Evolutionary conservation across 2,329 filamentous ascomycete species (phyloP).

Genomic region (Ophiosphaerella narmari): DNA sequence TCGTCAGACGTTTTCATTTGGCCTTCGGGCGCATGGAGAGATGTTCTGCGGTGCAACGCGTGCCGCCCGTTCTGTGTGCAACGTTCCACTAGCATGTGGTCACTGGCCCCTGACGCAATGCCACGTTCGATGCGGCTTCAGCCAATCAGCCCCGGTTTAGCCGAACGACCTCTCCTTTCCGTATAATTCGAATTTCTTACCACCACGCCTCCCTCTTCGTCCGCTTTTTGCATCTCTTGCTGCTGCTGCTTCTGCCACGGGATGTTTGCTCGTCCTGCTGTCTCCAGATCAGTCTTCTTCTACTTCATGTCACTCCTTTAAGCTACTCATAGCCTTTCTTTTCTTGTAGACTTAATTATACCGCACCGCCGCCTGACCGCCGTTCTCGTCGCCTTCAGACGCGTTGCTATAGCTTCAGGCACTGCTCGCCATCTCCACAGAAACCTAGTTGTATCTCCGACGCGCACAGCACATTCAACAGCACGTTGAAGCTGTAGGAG

Average conservation of each 20-base stretch:
- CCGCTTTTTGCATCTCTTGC: slow-evolving; percentile 25
- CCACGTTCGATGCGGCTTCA: slow-evolving; percentile 7
- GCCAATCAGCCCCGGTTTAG: slow-evolving; percentile 22
- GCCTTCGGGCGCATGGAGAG: neutral
- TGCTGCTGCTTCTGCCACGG: slow-evolving; percentile 34
- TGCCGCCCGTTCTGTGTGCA: neutral
- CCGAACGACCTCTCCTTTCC: slow-evolving; percentile 1
- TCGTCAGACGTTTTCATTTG: neutral
- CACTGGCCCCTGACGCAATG: slow-evolving; percentile 4
- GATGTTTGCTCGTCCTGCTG: slow-evolving; percentile 39
- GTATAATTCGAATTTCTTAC: slow-evolving; percentile 3
- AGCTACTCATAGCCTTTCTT: slow-evolving; percentile 38
- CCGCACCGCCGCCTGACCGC: slow-evolving; percentile 28
- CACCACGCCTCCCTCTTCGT: slow-evolving; percentile 16
- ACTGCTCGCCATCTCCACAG: slow-evolving; percentile 11
- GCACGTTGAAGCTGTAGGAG: slow-evolving; percentile 25
- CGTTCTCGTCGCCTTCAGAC: slow-evolving; percentile 19
- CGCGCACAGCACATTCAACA: slow-evolving; percentile 25
- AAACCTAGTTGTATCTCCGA: slow-evolving; percentile 13
- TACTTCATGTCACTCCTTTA: slow-evolving; percentile 48
- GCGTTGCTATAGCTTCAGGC: slow-evolving; percentile 10
- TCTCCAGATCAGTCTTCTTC: slow-evolving; percentile 33
- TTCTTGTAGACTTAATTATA: slow-evolving; percentile 39
- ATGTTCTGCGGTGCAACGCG: slow-evolving; percentile 11
- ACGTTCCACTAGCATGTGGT: slow-evolving; percentile 1